Base-by-base conservation (phyloP, 139 green algal genomes). In the Micractinium conductrix region DNA sequence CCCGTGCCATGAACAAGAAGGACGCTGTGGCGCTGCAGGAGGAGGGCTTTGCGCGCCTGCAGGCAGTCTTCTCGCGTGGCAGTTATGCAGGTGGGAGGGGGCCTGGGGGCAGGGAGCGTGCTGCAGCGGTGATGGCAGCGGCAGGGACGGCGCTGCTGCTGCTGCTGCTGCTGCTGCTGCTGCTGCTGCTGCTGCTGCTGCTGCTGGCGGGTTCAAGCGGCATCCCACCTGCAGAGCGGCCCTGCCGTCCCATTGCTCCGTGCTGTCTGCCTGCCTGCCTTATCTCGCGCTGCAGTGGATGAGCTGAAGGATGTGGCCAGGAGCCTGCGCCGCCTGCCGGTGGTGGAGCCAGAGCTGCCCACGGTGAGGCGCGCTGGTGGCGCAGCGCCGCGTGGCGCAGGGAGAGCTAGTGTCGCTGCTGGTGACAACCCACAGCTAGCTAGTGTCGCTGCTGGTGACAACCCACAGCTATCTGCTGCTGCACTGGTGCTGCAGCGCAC, bases 311-410 rank as follows among this genome's bases (percentile, higher is more conserved):
- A 92, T 33, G 73, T 95, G 40, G 94, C 93, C 48, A 94, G 96
- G 83, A 85, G 87, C 55, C 87, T 98, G 55, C 84, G 97, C 17
- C 78, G 78, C 16, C 88, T 99, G 76, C 97, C 97, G 5, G 89
- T 95, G n/a, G 94, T 99, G 24, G 92, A 99, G 62, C 82, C 90
- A 0, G n/a, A 79, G 16, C 68, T 96, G 62, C 96, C 96, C 30
- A 99, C 95, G 21, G 86, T 99, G 72, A 50, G 85, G 45, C 19
- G 33, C n/a, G n/a, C n/a, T n/a, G n/a, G n/a, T n/a, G n/a, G n/a
- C n/a, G n/a, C n/a, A n/a, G n/a, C n/a, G n/a, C n/a, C n/a, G n/a
- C n/a, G n/a, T n/a, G n/a, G n/a, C n/a, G n/a, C n/a, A n/a, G n/a
- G n/a, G n/a, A n/a, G n/a, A n/a, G n/a, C n/a, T n/a, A n/a, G n/a